Base-by-base conservation (phyloP, 2,329 filamentous ascomycete species). In the Fusarium sublunatum region DNA sequence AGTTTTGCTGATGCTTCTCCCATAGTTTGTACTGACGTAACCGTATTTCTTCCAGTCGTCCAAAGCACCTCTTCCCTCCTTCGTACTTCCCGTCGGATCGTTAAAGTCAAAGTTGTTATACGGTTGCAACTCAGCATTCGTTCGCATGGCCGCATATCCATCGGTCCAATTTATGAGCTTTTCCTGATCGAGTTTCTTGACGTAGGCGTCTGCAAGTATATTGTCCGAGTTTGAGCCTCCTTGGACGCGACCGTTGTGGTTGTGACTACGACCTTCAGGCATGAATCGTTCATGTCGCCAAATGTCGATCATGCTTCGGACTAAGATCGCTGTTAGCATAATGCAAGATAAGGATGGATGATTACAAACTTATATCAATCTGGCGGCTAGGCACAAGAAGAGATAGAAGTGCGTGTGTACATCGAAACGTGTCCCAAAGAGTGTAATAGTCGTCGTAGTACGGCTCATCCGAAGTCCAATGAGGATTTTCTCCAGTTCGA, bases 401-500 rank as follows among this genome's bases (percentile, higher is more conserved):
- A 25, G 48, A 44, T 11, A 51, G 15, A 84, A 84, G 75, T 0
- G 83, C 75, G 2, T 81, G 81, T 2, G 82, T 81, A 66, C 82
- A 87, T 42, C 85, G 78, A 70, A 87, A 87, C 5, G 48, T 51
- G 39, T 78, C 76, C 85, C 86, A 88, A 11, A 84, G 76, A 0
- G 85, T 86, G 70, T 86, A 87, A 42, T 85, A 81, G 61, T 87
- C 85, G 46, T 87, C 83, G 65, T 85, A 88, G 57, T 83, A 86
- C 2, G 85, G 84, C 64, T 88, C 85, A 0, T 70, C 69, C 2
- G 80, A 82, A 5, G 74, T 70, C 85, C 85, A 88, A 4, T 76
- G 70, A 0, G 84, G 85, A 52, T 87, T 88, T 63, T 88, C 85
- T 2, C 82, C 84, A 0, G 83, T 86, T 6, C 83, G 79, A 55